Evolutionary conservation across 495 filamentous ascomycete species (phyloP), one percentile per base, ranked within the genome.

Genomic region (Hypoxylon lenormandii): DNA sequence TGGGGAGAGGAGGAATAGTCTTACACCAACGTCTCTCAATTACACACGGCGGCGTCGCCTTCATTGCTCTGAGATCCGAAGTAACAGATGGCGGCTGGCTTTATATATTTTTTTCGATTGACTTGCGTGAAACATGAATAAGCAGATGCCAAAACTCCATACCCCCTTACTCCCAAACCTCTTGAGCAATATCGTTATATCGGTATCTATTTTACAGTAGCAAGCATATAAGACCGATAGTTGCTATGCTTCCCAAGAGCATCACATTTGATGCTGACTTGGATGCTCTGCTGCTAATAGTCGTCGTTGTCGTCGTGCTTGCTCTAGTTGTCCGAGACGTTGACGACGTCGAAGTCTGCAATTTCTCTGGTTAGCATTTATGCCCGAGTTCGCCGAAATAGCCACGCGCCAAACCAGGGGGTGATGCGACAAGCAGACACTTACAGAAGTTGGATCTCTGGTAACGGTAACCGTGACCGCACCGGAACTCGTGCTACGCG

Each of bases 401-500:
- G 1, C n/a, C n/a, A 50, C 23, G 26, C 4, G 21, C 6, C 8
- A 49, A 37, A 2, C 30, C 30, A 5, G 30, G 7, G 12, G 23
- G 23, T 5, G 23, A 26, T 26, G 23, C 23, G 5, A 2, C 7
- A 38, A 15, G 30, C 15, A 5, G 47, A 19, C 10, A 43, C 60
- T 62, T 46, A 65, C 60, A 33, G 49, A 43, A 56, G 50, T 53
- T 40, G 56, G 22, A 8, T 42, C 56, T 47, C 18, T 30, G 19
- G 56, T 61, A 4, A 61, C 38, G 3, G 67, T 70, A 12, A 58
- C 55, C 3, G 67, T 70, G 16, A 28, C 42, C 0, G 4, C 12
- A n/a, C 37, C 47, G 1, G 58, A 42, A 46, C 1, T 43, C 36
- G 45, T 21, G 2, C 1, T 38, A 3, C 30, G 19, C 6, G n/a